phyloP scores from a whole-genome alignment of 2,329 filamentous ascomycete species.

The Aspergillus ruber region DNA sequence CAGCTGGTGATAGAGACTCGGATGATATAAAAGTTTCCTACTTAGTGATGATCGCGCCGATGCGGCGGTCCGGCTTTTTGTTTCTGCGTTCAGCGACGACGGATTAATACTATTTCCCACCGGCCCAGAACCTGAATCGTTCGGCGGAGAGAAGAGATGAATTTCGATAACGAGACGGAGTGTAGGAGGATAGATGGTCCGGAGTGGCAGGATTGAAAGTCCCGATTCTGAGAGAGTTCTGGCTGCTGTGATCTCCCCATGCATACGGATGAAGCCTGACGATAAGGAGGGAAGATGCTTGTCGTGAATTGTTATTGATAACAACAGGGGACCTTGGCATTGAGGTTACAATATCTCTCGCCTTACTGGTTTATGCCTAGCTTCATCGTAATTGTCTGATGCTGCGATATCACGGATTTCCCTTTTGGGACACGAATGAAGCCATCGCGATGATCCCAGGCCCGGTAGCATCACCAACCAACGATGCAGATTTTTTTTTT shows the following conservation, averaged over 20 bases:
- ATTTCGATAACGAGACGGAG: background rate
- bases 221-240: too few species aligned
- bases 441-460: background rate
- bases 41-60: slow-evolving; percentile 25
- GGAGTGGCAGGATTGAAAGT: too few species aligned
- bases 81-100: slow-evolving; percentile 36
- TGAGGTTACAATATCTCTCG: too few species aligned
- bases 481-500: too few species aligned
- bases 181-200: too few species aligned
- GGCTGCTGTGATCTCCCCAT: too few species aligned
- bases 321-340: too few species aligned
- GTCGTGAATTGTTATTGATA: too few species aligned
- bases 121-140: background rate
- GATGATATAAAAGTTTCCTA: slow-evolving; percentile 22
- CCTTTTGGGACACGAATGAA: background rate
- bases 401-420: background rate
- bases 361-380: background rate
- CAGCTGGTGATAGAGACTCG: slow-evolving; percentile 10
- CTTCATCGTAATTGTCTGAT: background rate
- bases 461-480: background rate
- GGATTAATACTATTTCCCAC: slow-evolving; percentile 38
- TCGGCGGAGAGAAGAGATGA: background rate
- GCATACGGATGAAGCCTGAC: too few species aligned
- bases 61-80: slow-evolving; percentile 35
- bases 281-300: too few species aligned